Evolutionary conservation across 2,329 filamentous ascomycete genomes (phyloP), one percentile per base, ranked within the genome.

Genomic region (Pyrenochaeta sp.): DNA sequence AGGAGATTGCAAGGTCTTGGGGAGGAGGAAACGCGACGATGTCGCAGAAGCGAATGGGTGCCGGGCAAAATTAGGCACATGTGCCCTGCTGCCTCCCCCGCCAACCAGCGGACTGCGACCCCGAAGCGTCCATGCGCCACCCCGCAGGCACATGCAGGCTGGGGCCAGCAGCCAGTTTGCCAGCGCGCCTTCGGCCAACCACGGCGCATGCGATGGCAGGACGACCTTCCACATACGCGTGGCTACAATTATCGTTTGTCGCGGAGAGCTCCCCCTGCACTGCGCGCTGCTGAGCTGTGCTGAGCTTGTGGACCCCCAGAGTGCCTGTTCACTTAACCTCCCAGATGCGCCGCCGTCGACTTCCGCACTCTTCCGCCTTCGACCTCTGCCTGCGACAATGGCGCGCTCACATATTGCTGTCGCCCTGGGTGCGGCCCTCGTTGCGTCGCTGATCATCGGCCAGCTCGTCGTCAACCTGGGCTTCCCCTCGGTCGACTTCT

Each of bases 351-450:
- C 43, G 47, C 43, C 40, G 42, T 39, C 45, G 43, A 33, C 41
- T 48, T 43, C 48, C 50, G 49, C 54, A 50, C 55, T 36, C 66
- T 46, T 69, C 63, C 56, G 54, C 32, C 61, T 45, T 55, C 45
- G 45, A 60, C 51, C 50, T 63, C 49, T 59, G 29, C 37, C 50
- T 58, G 50, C 58, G 50, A 49, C 49, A 54, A 78, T 78, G 76
- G 75, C 75, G 62, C 75, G 73, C 65, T 72, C 73, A 49, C 74
- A 76, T 55, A 59, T 77, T 42, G 65, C 68, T 27, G 64, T 76
- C 57, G 75, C 76, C 59, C 33, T 77, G 40, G 70, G 67, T 48
- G 71, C 73, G 7, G 70, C 76, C 18, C 59, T 72, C 56, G 35
- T 74, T 45, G 67, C 69, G 9, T 54, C 71, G 20, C 42, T 78